These are phyloP conservation scores for Xylaria sp. DNA, from an alignment of 2,329 filamentous ascomycete genomes.

Conservation along the genomic window DNA sequence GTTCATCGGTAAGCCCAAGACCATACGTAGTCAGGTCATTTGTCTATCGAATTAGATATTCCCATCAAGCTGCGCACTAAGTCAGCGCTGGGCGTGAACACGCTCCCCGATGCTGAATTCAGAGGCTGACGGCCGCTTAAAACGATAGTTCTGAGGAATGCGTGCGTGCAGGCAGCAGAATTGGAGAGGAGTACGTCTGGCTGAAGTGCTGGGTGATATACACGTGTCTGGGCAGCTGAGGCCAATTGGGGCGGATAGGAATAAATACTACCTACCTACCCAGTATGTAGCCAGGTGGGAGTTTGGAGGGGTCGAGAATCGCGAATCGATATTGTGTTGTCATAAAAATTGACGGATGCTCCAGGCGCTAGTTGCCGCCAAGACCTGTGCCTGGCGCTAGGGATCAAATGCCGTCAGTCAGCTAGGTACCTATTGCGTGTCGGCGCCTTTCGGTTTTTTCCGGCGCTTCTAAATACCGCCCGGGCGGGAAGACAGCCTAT, in stretches of 20 bases:
- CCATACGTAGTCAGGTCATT: neutral
- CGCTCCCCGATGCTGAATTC: neutral
- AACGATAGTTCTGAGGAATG: neutral
- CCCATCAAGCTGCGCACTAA: no score
- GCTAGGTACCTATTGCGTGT: neutral
- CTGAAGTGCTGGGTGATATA: slow-evolving; percentile 12
- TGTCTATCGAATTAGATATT: neutral
- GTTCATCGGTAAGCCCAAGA: neutral
- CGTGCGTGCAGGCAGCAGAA: neutral
- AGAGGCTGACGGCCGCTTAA: neutral
- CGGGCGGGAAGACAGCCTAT: slow-evolving; percentile 6
- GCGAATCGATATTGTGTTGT: slow-evolving; percentile 37
- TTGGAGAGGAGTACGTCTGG: slow-evolving; percentile 13
- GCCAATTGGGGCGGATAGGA: slow-evolving; percentile 6
- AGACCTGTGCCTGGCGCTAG: slow-evolving; percentile 33
- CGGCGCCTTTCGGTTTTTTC: slow-evolving; percentile 19
- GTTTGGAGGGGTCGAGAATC: slow-evolving; percentile 17
- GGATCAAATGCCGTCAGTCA: slow-evolving; percentile 27
- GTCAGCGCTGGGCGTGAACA: no score
- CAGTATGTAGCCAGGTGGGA: slow-evolving; percentile 2
- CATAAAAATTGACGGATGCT: slow-evolving; percentile 30
- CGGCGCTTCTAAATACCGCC: slow-evolving; percentile 16
- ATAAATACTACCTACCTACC: neutral
- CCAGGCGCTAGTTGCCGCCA: slow-evolving; percentile 29
- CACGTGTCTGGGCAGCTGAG: slow-evolving; percentile 14